These are phyloP conservation scores for Hanseniaspora mollemarum DNA, from an alignment of 805 yeast genomes.

Conservation along the genomic window DNA sequence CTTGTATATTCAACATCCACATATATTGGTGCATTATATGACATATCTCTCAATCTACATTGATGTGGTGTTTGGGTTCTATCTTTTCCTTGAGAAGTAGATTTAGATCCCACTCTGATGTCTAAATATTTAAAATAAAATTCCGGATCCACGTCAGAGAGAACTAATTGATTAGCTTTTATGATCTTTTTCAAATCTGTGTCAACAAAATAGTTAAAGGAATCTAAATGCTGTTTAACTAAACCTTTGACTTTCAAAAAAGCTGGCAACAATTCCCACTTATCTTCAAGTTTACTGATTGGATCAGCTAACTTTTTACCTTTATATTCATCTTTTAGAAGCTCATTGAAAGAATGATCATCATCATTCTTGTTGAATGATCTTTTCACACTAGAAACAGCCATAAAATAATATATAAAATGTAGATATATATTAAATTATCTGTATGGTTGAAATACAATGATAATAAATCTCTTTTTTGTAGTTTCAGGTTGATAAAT, in stretches of 20 bases:
- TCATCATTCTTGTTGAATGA: slow-evolving; percentile 14
- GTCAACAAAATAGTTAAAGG: slow-evolving; percentile 94
- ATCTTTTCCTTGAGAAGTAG: slow-evolving; percentile 44
- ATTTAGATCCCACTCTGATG: slow-evolving; percentile 76
- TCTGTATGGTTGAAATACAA: no score
- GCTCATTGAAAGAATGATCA: slow-evolving; percentile 61
- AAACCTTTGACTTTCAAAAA: slow-evolving; percentile 89
- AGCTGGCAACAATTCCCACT: slow-evolving; percentile 94
- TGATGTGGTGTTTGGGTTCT: slow-evolving; percentile 80
- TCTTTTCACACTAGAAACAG: slow-evolving; percentile 3
- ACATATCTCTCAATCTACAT: slow-evolving; percentile 85
- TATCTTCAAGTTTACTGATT: slow-evolving; percentile 83
- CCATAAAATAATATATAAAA: background rate
- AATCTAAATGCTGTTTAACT: slow-evolving; percentile 93
- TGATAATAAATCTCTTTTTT: no score
- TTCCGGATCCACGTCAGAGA: slow-evolving; percentile 94
- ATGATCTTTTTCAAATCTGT: slow-evolving; percentile 86
- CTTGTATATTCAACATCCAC: slow-evolving; percentile 96
- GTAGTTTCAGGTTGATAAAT: no score
- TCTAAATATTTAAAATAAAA: slow-evolving; percentile 87
- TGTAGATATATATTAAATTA: background rate
- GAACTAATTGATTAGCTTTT: slow-evolving; percentile 74
- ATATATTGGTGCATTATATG: slow-evolving; percentile 88
- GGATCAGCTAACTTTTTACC: slow-evolving; percentile 83
- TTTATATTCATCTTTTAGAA: slow-evolving; percentile 67